A percentile compares a stretch with the other conserved stretches of the same genome.
These are phyloP conservation scores for Hansenula anomala DNA, from an alignment of 1,139 yeast species.

Conservation along the genomic window DNA sequence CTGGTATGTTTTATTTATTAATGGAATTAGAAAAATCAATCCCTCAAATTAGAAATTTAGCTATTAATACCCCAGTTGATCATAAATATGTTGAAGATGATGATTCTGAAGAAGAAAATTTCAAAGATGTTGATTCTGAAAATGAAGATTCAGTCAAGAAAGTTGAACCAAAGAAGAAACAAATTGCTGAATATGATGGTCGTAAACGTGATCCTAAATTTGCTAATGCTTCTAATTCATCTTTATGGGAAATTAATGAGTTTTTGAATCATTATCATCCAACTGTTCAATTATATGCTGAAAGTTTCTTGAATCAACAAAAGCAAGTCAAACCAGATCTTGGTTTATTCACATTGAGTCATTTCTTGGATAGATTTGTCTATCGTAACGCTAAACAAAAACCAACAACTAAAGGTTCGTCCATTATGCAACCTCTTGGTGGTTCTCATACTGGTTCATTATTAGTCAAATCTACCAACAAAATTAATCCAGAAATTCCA, in stretches of 20 bases:
- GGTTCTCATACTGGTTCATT: constrained; percentile 74
- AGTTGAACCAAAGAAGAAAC: constrained; percentile 1
- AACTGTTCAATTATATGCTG: constrained; percentile 78
- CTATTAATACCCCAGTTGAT: constrained; percentile 37
- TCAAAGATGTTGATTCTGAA: constrained; percentile 18
- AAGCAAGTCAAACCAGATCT: constrained; percentile 70
- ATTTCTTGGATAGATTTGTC: constrained; percentile 92
- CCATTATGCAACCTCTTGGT: constrained; percentile 97
- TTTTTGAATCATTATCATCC: constrained; percentile 88
- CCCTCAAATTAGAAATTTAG: constrained; percentile 47
- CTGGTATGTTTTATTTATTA: constrained; percentile 84
- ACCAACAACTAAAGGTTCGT: constrained; percentile 67
- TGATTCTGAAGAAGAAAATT: constrained; percentile 26
- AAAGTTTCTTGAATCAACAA: constrained; percentile 45
- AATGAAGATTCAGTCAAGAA: constrained; percentile 10
- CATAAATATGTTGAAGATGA: constrained; percentile 28
- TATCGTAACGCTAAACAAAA: constrained; percentile 88
- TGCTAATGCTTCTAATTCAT: constrained; percentile 76
- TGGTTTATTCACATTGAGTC: constrained; percentile 81
- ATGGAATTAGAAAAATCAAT: constrained; percentile 55
- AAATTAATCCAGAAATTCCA: constrained; percentile 43
- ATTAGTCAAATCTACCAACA: constrained; percentile 64
- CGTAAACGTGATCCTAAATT: constrained; percentile 86
- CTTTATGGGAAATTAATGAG: constrained; percentile 81
- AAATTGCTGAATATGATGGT: constrained; percentile 58